Base-by-base conservation (phyloP, 2,329 filamentous ascomycete genomes). In the Pseudocercospora eumusae region DNA sequence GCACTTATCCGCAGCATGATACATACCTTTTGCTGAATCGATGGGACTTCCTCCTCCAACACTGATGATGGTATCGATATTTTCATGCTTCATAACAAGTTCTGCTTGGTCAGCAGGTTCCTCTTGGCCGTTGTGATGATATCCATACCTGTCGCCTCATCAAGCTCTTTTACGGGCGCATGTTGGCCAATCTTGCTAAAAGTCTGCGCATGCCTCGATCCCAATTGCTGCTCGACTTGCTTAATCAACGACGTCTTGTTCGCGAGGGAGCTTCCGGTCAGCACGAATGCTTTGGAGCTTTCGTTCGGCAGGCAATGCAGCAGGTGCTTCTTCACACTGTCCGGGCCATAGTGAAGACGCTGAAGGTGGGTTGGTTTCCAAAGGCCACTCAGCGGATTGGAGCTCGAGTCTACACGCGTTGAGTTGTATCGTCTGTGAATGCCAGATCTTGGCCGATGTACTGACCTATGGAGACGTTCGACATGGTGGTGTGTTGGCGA, bases 31-130 rank as follows among this genome's bases (percentile, higher is more conserved):
- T 18, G 79, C 79, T 18, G 74, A 76, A 64, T 85, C 83, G 62
- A 86, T 85, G 1, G 83, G 83, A 15, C 75, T 79, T 28, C 83
- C 83, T 15, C 83, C 83, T 5, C 83, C 83, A 18, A 86, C 78
- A 47, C 75, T 78, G 61, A 86, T 82, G 49, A 86, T 78, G 0
- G 82, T 84, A 68, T 85, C 83, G 56, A 85, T 80, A 33, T 67
- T 73, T 1, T 68, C 52, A 63, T 84, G 80, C 15, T 77, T 73
- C 49, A 75, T 65, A 6, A 85, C 80, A 1, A 78, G 66, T 11
- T 79, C 72, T 50, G 23, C 21, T 23, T n/a, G 23, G 23, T 50
- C 47, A 50, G 47, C 47, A 13, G 20, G 9, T 27, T 50, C 21
- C 23, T 7, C 7, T 25, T 23, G 10, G 27, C 47, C 1, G 15